Evolutionary conservation across 192 early-diverging fungal species (phyloP), one percentile per base, ranked within the genome.

Genomic region (Obelidium mucronatum): DNA sequence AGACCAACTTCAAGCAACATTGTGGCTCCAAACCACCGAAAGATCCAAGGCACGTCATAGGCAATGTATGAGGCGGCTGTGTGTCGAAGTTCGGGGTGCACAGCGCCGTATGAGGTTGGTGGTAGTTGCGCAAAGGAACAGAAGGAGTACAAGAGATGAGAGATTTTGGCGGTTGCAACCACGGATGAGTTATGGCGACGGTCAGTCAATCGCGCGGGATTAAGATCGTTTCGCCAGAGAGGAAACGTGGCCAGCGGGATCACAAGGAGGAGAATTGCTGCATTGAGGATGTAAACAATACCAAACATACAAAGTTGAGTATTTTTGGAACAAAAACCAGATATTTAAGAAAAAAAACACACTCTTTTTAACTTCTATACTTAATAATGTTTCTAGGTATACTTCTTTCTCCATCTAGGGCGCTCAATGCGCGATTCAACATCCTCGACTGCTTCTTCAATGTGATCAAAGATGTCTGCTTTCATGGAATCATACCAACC

Each of bases 401-500:
- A 15, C 59, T 61, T 31, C 59, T 61, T 61, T 22, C 30, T 17
- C 59, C 59, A 61, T 28, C 30, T 13, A 22, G 59, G 30, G 13
- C 30, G n/a, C 15, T 31, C 22, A 31, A 61, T 61, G n/a, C 59
- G 59, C 19, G 59, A 22, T 31, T 61, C 59, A 22, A 61, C 30
- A 17, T 17, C 59, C 19, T 15, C 59, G 24, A 52, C 36, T 31
- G 22, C 59, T 26, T 22, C 13, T 30, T 61, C 59, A 13, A 61
- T 30, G 33, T 13, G 33, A 26, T 22, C 24, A 30, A 61, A 61
- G 22, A 61, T 26, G 33, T 61, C 30, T 22, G n/a, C 30, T 15
- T 17, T 30, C 59, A 61, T 61, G 59, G n/a, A 13, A 17, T 61
- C 59, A 61, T 61, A 61, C 19, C 30, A 61, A 4, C 59, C 59